phyloP scores from a whole-genome alignment of 257 asterid genomes.

The Echium plantagineum region DNA sequence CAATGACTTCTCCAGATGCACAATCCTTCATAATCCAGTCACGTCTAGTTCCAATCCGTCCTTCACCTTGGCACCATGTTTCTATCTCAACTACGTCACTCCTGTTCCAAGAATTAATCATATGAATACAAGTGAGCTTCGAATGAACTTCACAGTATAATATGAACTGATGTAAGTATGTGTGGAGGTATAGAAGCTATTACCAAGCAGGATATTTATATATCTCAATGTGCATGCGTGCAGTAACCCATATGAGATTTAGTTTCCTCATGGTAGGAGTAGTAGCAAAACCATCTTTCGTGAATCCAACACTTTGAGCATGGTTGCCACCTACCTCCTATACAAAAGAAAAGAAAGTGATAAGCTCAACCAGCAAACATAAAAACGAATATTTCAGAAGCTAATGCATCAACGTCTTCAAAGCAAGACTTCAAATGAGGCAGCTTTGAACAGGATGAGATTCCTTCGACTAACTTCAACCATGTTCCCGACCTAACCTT shows the following conservation, averaged over 20 bases:
- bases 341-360: constrained; percentile 9
- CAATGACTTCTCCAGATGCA: constrained; percentile 75
- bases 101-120: constrained; percentile 38
- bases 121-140: constrained; percentile 2
- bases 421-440: not conserved
- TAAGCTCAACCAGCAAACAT: not conserved
- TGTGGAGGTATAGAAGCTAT: not conserved
- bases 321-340: constrained; percentile 98
- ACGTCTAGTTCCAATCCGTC: constrained; percentile 82
- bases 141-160: not conserved
- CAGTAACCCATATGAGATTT: constrained; percentile 96
- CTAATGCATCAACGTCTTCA: not conserved
- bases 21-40: constrained; percentile 88
- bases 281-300: constrained; percentile 93
- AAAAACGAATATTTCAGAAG: not conserved
- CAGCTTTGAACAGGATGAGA: no score
- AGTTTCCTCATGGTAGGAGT: constrained; percentile 72
- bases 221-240: constrained; percentile 96
- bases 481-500: no score
- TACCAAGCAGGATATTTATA: constrained; percentile 97
- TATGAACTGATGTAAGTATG: not conserved
- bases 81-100: constrained; percentile 89
- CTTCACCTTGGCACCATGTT: constrained; percentile 97
- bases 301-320: constrained; percentile 87
- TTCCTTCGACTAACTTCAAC: no score